Evolutionary conservation across 2,329 filamentous ascomycete genomes (phyloP), one percentile per base, ranked within the genome.

Genomic region (Colletotrichum kahawae): DNA sequence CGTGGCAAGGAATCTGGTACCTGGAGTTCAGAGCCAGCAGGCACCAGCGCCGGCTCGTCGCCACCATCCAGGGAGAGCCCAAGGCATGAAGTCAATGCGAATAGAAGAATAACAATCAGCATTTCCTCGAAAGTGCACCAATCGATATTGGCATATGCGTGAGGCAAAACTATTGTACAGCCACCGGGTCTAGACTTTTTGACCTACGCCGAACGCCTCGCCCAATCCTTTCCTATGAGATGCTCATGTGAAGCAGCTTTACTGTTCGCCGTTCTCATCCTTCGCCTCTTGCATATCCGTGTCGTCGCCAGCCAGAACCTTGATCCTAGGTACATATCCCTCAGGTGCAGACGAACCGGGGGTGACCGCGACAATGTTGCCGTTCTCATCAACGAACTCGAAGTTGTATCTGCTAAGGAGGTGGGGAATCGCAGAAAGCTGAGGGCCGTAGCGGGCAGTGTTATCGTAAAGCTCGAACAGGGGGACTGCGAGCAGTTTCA

Each of bases 401-500:
- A 98, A 98, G 85, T 98, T 97, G 87, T 98, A 99, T 70, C 95
- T 91, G 77, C 95, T 98, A 13, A 99, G 91, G 6, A 98, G 90
- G 83, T 99, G 97, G 1, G 97, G 97, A 71, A 99, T 98, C 1
- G 97, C 97, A 2, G 96, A 98, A 18, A 99, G 92, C 83, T 99
- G 97, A 6, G 97, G 97, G 0, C 97, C 97, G 83, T 99, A 99
- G 75, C 97, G 90, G 14, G 93, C 94, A 1, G 95, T 98, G 85
- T 99, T 99, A 82, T 99, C 97, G 88, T 99, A 99, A 51, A 99
- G 92, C 86, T 99, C 97, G 85, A 98, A 98, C 1, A 99, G 90
- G 1, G 97, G 97, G 2, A 99, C 97, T 2, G 97, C 97, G 54
- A 99, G 93, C 29, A 99, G 92, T 84, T 99, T 99, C 97, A 99